These are phyloP conservation scores for Fusarium proliferatum DNA, from an alignment of 2,329 filamentous ascomycete genomes.

Conservation along the genomic window DNA sequence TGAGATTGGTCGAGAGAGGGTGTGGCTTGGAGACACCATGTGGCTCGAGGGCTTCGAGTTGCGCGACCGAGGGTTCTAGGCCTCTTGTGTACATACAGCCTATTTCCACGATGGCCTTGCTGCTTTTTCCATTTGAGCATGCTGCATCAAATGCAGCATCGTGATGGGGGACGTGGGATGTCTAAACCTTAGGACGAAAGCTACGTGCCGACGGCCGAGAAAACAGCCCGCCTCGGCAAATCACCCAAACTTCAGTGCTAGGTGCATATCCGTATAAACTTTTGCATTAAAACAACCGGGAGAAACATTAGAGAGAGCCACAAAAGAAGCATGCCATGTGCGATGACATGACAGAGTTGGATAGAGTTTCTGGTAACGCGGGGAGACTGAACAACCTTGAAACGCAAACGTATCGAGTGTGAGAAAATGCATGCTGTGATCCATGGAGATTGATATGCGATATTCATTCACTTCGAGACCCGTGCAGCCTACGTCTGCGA, in stretches of 20 bases:
- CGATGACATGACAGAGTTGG: constrained; percentile 8
- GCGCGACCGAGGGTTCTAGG: neutral
- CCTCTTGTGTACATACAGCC: constrained; percentile 8
- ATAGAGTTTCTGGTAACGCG: constrained; percentile 27
- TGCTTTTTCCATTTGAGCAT: neutral
- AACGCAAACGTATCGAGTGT: constrained; percentile 4
- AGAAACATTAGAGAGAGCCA: neutral
- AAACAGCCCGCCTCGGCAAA: constrained; percentile 5
- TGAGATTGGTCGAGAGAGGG: constrained; percentile 6
- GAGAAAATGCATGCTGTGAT: neutral
- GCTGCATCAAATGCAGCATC: constrained; percentile 1
- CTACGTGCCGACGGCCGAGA: neutral
- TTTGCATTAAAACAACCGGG: constrained; percentile 9
- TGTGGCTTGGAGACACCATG: constrained; percentile 23
- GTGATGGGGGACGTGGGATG: neutral
- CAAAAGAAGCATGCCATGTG: constrained; percentile 14
- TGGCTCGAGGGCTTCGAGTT: constrained; percentile 30
- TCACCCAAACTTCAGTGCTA: neutral
- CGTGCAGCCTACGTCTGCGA: constrained; percentile 13
- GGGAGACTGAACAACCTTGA: constrained; percentile 17
- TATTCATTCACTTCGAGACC: constrained; percentile 5
- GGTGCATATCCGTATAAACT: neutral
- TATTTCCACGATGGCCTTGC: constrained; percentile 7
- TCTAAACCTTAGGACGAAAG: neutral
- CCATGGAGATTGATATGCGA: neutral